Evolutionary conservation across 2,329 filamentous ascomycete genomes (phyloP).

Genomic region (Fusarium neocosmosporiellum): DNA sequence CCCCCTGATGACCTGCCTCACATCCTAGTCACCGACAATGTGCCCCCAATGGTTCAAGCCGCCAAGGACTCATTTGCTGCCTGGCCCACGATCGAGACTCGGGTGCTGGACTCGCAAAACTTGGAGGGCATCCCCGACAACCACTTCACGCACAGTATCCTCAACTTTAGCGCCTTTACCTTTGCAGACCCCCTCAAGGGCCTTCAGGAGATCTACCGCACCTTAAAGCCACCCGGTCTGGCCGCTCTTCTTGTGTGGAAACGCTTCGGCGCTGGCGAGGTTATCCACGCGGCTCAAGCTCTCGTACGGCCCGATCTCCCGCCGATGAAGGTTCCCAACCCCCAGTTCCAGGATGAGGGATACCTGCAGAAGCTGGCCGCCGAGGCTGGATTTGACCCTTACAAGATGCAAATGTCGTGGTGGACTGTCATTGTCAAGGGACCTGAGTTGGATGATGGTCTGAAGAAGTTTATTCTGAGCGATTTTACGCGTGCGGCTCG

Average conservation of each 20-base stretch:
- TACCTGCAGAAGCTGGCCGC: slow-evolving; percentile 29
- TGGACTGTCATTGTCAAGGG: slow-evolving; percentile 27
- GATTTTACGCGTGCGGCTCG: slow-evolving; percentile 34
- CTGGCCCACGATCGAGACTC: slow-evolving; percentile 12
- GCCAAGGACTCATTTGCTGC: slow-evolving; percentile 25
- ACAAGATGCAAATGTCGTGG: slow-evolving; percentile 15
- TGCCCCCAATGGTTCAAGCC: slow-evolving; percentile 29
- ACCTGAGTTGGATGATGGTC: slow-evolving; percentile 21
- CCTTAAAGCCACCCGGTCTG: slow-evolving; percentile 43
- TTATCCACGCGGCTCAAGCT: slow-evolving; percentile 45
- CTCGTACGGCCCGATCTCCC: slow-evolving; percentile 43
- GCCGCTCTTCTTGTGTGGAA: slow-evolving; percentile 41
- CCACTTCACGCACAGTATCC: slow-evolving; percentile 42
- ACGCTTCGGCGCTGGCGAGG: slow-evolving; percentile 38
- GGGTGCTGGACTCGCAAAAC: slow-evolving; percentile 33
- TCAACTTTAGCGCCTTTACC: slow-evolving; percentile 48
- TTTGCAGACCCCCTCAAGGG: slow-evolving; percentile 36
- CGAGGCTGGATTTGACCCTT: slow-evolving; percentile 40
- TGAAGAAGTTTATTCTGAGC: slow-evolving; percentile 39
- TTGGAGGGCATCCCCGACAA: slow-evolving; percentile 32
- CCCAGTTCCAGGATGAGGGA: slow-evolving; percentile 41
- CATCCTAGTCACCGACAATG: slow-evolving; percentile 35
- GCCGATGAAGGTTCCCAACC: slow-evolving; percentile 38
- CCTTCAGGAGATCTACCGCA: slow-evolving; percentile 45
- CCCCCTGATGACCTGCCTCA: background rate